Evolutionary conservation across 371 early-diverging fungal species (phyloP).

Genomic region (Apophysomyces variabilis): DNA sequence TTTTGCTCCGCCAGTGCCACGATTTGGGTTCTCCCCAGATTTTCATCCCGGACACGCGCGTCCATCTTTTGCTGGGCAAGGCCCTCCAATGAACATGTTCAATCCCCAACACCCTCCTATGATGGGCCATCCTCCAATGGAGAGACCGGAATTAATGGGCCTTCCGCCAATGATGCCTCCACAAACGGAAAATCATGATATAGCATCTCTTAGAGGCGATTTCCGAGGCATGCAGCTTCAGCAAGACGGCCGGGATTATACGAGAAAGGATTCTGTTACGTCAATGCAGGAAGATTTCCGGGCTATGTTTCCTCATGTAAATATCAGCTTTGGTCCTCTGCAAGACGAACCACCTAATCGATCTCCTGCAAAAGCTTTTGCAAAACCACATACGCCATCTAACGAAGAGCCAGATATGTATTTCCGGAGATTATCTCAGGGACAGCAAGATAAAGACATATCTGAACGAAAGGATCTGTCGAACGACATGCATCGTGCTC

Average conservation of each 20-base stretch:
- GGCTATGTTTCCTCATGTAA: constrained; percentile 72
- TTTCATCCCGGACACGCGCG: constrained; percentile 22
- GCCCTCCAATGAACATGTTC: constrained; percentile 34
- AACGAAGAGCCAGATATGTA: constrained; percentile 8
- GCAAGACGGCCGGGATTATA: constrained; percentile 9
- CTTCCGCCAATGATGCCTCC: constrained; percentile 16
- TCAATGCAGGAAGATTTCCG: constrained; percentile 64
- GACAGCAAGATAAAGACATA: not conserved
- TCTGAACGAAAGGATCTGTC: not conserved
- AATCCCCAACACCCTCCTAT: constrained; percentile 30
- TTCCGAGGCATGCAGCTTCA: constrained; percentile 12
- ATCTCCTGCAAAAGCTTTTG: not conserved
- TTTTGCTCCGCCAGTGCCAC: constrained; percentile 21
- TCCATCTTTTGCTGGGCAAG: constrained; percentile 22
- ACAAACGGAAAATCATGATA: constrained; percentile 15
- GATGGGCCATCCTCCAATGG: constrained; percentile 30
- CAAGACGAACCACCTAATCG: constrained; percentile 27
- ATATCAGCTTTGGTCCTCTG: constrained; percentile 65
- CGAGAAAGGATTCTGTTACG: constrained; percentile 24
- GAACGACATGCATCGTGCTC: not conserved
- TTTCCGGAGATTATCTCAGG: not conserved
- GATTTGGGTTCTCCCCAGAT: constrained; percentile 18
- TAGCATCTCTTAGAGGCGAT: constrained; percentile 12
- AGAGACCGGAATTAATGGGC: constrained; percentile 15
- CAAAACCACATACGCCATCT: constrained; percentile 16